Evolutionary conservation across 805 yeast genomes (phyloP), one percentile per base, ranked within the genome.

Genomic region (Candida jianshihensis): DNA sequence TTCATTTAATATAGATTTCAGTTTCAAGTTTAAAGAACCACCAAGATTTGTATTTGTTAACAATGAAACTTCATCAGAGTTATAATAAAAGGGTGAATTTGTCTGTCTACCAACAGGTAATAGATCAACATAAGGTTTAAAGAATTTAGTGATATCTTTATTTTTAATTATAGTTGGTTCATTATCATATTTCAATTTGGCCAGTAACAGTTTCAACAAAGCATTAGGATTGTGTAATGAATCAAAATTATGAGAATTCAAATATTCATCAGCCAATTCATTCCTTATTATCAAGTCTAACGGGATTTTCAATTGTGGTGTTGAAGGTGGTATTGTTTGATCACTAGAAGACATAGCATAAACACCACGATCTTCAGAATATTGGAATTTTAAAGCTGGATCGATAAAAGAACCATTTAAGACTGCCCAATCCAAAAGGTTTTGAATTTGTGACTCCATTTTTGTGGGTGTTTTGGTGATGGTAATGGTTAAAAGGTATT

Each of bases 21-120:
- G 53, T 38, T 74, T 74, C 6, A 66, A 70, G 3, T 59, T 56
- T 14, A 81, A 48, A 0, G 86, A 73, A 19, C 70, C 70, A 3
- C 77, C 78, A 19, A 64, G 38, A 48, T 87, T 87, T 0, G 95
- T 81, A 1, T 84, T 83, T 18, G 66, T 61, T n/a, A 88, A 54
- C 19, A 66, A 51, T 18, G 59, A 51, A 40, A 70, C 61, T 34
- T 83, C 89, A 4, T 53, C 55, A 0, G 69, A 58, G 28, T 59
- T 64, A 86, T 88, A 88, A 40, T 71, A 68, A 33, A 72, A 69
- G 2, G 94, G 89, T 6, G 80, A 60, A 10, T 59, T 65, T 7
- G 74, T 70, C 2, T 49, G 53, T 7, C 33, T 40, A 3, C 53
- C 48, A 4, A 65, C 33, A 1, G 86, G 85, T 19, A 79, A 51